Percentiles rank a stretch among this genome's conserved stretches.
Conservation (phyloP, 2,329 filamentous ascomycete species). For the Myriosclerotinia curreyana region DNA sequence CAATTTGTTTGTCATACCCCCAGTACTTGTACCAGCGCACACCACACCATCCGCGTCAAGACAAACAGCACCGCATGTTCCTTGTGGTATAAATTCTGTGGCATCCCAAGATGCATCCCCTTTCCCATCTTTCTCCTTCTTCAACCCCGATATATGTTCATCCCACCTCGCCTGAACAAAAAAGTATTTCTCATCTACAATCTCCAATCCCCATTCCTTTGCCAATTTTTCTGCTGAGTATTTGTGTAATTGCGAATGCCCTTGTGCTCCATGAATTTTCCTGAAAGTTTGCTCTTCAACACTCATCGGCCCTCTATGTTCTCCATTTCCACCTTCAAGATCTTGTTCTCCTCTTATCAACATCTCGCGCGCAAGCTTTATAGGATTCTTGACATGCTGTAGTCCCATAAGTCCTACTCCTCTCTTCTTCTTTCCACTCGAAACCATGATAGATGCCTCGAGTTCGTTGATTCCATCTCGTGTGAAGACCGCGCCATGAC, state of each 20-base stretch:
- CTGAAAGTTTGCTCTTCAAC: conserved; percentile 4
- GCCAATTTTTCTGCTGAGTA: conserved; percentile 68
- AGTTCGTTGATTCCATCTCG: conserved; percentile 79
- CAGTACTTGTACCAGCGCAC: conserved; percentile 65
- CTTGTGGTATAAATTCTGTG: conserved; percentile 71
- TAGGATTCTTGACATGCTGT: conserved; percentile 72
- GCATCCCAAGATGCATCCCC: conserved; percentile 55
- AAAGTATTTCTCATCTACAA: conserved; percentile 67
- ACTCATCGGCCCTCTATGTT: conserved; percentile 37
- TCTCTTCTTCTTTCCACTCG: conserved; percentile 67
- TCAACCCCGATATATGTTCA: conserved; percentile 63
- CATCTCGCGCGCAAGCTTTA: conserved; percentile 68
- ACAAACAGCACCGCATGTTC: conserved; percentile 80
- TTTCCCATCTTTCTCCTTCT: conserved; percentile 46
- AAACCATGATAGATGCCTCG: conserved; percentile 85
- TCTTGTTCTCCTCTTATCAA: conserved; percentile 64
- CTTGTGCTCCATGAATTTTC: conserved; percentile 48
- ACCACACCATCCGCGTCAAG: conserved; percentile 73
- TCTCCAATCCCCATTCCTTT: conserved; percentile 62
- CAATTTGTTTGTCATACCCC: conserved; percentile 85
- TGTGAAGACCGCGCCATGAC: conserved; percentile 82
- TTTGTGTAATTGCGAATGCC: conserved; percentile 69
- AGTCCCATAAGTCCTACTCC: conserved; percentile 75
- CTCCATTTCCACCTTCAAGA: conserved; percentile 47
- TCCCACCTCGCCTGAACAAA: conserved; percentile 78